Percentiles rank a stretch among this genome's conserved stretches.
Conservation (phyloP, 768 basidiomycete species). For the Calocybe cyanea region DNA sequence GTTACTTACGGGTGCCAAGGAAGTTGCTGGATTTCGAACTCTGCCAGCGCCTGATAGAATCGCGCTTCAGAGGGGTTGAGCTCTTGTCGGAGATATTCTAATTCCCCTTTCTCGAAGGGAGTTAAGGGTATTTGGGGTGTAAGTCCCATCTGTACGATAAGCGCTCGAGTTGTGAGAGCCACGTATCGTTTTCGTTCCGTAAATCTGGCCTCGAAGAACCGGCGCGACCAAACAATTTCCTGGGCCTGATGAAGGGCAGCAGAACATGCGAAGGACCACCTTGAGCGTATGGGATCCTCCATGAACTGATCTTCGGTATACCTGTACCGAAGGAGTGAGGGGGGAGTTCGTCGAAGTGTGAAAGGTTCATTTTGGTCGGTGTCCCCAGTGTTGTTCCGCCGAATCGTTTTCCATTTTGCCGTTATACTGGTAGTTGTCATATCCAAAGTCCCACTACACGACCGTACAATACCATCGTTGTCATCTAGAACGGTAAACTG, state of each 20-base stretch:
- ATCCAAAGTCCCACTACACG: constrained; percentile 22
- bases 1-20: constrained; percentile 33
- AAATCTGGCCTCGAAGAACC: constrained; percentile 27
- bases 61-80: constrained; percentile 31
- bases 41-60: constrained; percentile 29
- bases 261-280: constrained; percentile 31
- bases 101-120: constrained; percentile 22
- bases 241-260: constrained; percentile 27
- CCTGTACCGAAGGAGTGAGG: constrained; percentile 27
- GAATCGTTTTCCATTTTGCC: constrained; percentile 13
- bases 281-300: constrained; percentile 26
- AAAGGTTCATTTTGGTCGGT: constrained; percentile 18
- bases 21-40: constrained; percentile 30
- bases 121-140: constrained; percentile 27
- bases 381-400: constrained; percentile 4
- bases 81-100: constrained; percentile 26
- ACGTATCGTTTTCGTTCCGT: constrained; percentile 28
- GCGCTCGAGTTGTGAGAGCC: constrained; percentile 24
- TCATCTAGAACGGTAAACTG: constrained; percentile 24
- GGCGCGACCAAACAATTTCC: constrained; percentile 27
- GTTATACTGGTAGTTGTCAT: constrained; percentile 15
- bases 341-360: constrained; percentile 23
- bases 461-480: constrained; percentile 22
- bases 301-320: constrained; percentile 23
- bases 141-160: constrained; percentile 26